These are phyloP conservation scores for Coemansia sp. DNA, from an alignment of 192 early-diverging fungal genomes.

Conservation along the genomic window DNA sequence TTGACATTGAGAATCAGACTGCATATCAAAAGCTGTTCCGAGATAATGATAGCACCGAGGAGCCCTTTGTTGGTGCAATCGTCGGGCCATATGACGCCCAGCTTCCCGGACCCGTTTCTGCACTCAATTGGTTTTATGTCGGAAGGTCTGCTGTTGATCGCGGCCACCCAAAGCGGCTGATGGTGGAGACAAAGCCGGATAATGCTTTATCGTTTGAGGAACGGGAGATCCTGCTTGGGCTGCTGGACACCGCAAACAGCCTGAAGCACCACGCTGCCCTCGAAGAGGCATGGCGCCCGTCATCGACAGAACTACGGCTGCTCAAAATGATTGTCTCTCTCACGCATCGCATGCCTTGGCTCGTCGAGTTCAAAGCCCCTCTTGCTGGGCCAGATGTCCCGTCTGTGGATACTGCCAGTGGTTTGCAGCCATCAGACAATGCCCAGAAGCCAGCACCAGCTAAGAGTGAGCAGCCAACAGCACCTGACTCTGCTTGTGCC, in stretches of 20 bases:
- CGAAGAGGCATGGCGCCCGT: conserved; percentile 73
- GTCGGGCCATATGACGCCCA: conserved; percentile 84
- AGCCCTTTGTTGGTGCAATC: conserved; percentile 90
- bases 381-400: not conserved
- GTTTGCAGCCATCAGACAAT: not conserved
- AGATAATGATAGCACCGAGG: conserved; percentile 54
- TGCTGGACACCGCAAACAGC: conserved; percentile 58
- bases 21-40: conserved; percentile 81
- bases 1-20: conserved; percentile 87
- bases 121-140: conserved; percentile 88
- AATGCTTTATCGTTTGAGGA: conserved; percentile 51
- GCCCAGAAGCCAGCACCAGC: not conserved
- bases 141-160: conserved; percentile 57
- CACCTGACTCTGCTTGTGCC: not conserved
- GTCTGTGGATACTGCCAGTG: not conserved
- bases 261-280: conserved; percentile 63
- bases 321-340: conserved; percentile 71
- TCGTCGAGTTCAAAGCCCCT: conserved; percentile 20
- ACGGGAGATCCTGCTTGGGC: conserved; percentile 55
- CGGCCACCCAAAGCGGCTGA: conserved; percentile 66
- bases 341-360: conserved; percentile 73
- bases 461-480: not conserved
- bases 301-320: conserved; percentile 64
- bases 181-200: conserved; percentile 60
- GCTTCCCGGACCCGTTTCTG: conserved; percentile 72